Evolutionary conservation across 1,139 yeast genomes (phyloP).

Genomic region (Suhomyces anneliseae): DNA sequence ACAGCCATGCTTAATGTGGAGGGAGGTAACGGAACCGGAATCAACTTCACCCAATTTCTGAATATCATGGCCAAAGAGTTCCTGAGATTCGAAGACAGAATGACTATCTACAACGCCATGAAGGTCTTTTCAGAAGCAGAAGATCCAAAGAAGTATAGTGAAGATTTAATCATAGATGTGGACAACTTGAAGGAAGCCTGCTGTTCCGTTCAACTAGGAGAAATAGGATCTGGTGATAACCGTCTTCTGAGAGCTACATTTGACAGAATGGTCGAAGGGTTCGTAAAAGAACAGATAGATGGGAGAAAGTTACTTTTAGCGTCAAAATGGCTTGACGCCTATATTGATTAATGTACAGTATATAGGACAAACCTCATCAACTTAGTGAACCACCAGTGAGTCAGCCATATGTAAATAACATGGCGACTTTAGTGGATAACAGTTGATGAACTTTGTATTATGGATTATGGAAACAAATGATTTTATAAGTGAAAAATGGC

Average conservation of each 20-base stretch:
- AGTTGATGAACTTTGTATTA: too few species aligned
- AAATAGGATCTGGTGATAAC: conserved; percentile 46
- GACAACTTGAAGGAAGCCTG: conserved; percentile 52
- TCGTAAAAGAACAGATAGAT: conserved; percentile 55
- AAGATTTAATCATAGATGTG: conserved; percentile 45
- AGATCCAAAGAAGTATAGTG: conserved; percentile 18
- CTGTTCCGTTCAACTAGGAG: conserved; percentile 46
- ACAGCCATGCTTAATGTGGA: conserved; percentile 46
- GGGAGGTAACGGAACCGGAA: conserved; percentile 27
- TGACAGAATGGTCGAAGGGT: conserved; percentile 53
- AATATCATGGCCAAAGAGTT: conserved; percentile 65
- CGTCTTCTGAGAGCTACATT: conserved; percentile 56
- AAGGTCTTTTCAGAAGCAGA: conserved; percentile 51
- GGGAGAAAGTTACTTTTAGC: conserved; percentile 59
- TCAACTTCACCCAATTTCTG: conserved; percentile 71
- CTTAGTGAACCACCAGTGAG: neutral
- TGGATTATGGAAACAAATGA: neutral
- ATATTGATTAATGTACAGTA: conserved; percentile 25
- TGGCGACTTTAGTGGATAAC: too few species aligned
- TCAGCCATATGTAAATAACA: too few species aligned
- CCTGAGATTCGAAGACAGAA: conserved; percentile 56
- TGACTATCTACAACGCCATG: conserved; percentile 64
- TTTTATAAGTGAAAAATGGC: neutral
- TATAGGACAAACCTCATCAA: neutral
- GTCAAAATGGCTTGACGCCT: conserved; percentile 60